Evolutionary conservation across 2,329 filamentous ascomycete species (phyloP).

Genomic region (Colletotrichum cordylinicola): DNA sequence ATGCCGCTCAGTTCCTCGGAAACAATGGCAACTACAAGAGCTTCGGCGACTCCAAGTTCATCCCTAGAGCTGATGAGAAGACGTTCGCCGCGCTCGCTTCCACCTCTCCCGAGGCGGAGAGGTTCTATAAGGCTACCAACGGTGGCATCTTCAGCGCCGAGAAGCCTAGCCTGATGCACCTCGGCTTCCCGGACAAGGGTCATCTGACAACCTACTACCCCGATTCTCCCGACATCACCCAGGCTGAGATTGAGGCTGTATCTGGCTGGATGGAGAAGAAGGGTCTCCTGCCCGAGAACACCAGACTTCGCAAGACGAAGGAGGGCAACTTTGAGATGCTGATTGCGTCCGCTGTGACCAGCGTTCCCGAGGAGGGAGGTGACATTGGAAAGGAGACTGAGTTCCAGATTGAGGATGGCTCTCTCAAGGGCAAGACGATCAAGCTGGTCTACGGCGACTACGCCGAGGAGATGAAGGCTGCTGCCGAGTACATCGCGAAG

Average conservation of each 20-base stretch:
- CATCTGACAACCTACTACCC: slow-evolving; percentile 87
- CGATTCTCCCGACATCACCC: slow-evolving; percentile 74
- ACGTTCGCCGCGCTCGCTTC: slow-evolving; percentile 70
- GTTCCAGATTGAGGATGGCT: slow-evolving; percentile 65
- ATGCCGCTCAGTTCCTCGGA: slow-evolving; percentile 78
- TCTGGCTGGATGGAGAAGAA: slow-evolving; percentile 77
- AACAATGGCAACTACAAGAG: slow-evolving; percentile 88
- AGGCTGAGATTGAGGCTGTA: slow-evolving; percentile 75
- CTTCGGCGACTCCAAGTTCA: slow-evolving; percentile 85
- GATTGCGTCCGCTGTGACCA: slow-evolving; percentile 71
- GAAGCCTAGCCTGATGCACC: slow-evolving; percentile 70
- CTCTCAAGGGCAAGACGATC: slow-evolving; percentile 70
- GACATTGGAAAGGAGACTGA: slow-evolving; percentile 72
- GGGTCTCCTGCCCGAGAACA: slow-evolving; percentile 77
- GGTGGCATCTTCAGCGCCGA: slow-evolving; percentile 76
- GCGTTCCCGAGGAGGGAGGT: slow-evolving; percentile 65
- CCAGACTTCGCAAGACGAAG: slow-evolving; percentile 70
- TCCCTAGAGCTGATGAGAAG: slow-evolving; percentile 72
- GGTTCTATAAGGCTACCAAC: slow-evolving; percentile 70
- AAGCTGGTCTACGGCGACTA: slow-evolving; percentile 79
- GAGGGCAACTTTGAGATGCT: slow-evolving; percentile 73
- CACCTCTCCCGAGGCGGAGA: slow-evolving; percentile 63
- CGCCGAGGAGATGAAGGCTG: slow-evolving; percentile 71
- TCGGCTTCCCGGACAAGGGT: slow-evolving; percentile 76
- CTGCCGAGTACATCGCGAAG: slow-evolving; percentile 70